Conservation (phyloP, 2,329 filamentous ascomycete genomes). For the Pestalotiopsis sp. region DNA sequence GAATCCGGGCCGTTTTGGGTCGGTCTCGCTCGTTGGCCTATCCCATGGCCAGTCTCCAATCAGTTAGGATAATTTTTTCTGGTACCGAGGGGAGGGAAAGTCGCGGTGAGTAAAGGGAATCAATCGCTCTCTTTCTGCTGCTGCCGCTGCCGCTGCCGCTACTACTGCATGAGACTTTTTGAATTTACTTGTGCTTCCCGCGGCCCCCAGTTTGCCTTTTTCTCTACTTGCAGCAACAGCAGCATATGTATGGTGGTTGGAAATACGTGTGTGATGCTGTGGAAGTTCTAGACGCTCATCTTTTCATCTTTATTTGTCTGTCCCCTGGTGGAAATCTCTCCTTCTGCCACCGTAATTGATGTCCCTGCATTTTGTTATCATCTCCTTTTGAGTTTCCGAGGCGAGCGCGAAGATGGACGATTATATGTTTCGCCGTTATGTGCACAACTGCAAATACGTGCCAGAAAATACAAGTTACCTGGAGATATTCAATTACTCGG, state of each 20-base stretch:
- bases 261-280: background rate
- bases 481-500: slow-evolving; percentile 63
- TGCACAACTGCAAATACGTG: slow-evolving; percentile 51
- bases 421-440: slow-evolving; percentile 56
- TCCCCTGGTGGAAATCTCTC: background rate
- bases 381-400: background rate
- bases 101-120: background rate
- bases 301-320: background rate
- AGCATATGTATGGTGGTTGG: background rate
- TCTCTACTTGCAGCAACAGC: background rate
- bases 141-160: background rate
- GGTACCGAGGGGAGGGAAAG: background rate
- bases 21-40: background rate
- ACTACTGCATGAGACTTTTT: slow-evolving; percentile 8
- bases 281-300: background rate
- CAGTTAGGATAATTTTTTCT: background rate
- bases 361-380: background rate
- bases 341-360: background rate
- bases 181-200: background rate
- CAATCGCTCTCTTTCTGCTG: background rate
- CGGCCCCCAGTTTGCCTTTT: background rate
- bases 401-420: slow-evolving; percentile 51
- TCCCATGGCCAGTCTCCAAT: background rate
- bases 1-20: background rate
- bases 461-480: slow-evolving; percentile 57